Evolutionary conservation across 768 basidiomycete species (phyloP).

Genomic region (Hericium alpestre): DNA sequence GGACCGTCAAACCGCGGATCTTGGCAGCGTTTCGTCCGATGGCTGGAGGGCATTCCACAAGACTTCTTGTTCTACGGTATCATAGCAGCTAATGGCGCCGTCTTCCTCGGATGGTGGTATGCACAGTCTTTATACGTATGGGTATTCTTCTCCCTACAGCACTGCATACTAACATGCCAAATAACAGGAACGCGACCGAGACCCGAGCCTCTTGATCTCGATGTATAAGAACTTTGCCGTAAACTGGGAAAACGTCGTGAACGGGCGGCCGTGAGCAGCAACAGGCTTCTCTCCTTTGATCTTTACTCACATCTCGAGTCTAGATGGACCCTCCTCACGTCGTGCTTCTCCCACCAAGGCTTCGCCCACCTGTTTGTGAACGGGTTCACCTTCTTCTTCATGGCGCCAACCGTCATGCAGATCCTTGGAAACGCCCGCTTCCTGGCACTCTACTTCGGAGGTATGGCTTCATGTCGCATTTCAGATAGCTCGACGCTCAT

Average conservation of each 20-base stretch:
- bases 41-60: constrained; percentile 43
- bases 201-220: constrained; percentile 29
- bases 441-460: constrained; percentile 62
- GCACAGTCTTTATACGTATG: constrained; percentile 16
- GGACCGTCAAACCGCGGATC: constrained; percentile 1
- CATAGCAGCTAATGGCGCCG: constrained; percentile 48
- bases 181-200: constrained; percentile 19
- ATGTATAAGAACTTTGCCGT: constrained; percentile 57
- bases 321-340: constrained; percentile 70
- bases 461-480: constrained; percentile 24
- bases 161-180: neutral
- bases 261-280: constrained; percentile 53
- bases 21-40: constrained; percentile 15
- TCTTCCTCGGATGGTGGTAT: constrained; percentile 51
- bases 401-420: constrained; percentile 53
- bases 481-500: neutral
- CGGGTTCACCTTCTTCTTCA: constrained; percentile 68
- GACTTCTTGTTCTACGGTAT: constrained; percentile 51
- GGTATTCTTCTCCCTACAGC: neutral
- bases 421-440: constrained; percentile 60
- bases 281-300: neutral
- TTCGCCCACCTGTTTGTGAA: constrained; percentile 62
- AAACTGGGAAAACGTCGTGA: constrained; percentile 46
- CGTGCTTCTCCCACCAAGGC: constrained; percentile 60
- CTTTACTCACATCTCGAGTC: neutral